A percentile compares a stretch with the other conserved stretches of the same genome.
These are phyloP conservation scores for Rhazya stricta DNA, from an alignment of 257 asterid species.

Conservation along the genomic window DNA sequence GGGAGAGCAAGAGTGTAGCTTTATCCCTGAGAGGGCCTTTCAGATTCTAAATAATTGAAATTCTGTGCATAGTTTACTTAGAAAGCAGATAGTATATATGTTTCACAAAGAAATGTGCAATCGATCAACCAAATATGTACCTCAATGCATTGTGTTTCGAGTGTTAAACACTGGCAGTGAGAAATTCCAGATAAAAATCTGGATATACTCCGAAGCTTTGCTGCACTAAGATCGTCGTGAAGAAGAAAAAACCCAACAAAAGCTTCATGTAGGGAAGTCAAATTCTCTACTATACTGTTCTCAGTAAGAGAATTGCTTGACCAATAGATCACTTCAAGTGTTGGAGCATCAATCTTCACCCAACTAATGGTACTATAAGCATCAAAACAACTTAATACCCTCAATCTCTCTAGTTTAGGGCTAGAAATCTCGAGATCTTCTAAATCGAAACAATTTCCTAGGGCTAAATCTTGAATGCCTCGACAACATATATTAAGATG, in stretches of 20 bases:
- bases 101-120: not conserved
- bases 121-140: constrained; percentile 20
- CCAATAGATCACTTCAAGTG: constrained; percentile 44
- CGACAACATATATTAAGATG: constrained; percentile 51
- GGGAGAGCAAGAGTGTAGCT: too few species aligned
- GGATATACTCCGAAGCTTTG: constrained; percentile 46
- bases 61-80: too few species aligned
- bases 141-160: constrained; percentile 59
- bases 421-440: constrained; percentile 44
- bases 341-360: constrained; percentile 54
- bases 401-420: constrained; percentile 38
- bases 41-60: too few species aligned
- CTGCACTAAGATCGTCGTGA: constrained; percentile 30
- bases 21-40: too few species aligned
- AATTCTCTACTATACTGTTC: constrained; percentile 34
- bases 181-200: constrained; percentile 61
- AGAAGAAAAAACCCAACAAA: constrained; percentile 43
- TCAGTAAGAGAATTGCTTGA: constrained; percentile 51
- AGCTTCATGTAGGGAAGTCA: constrained; percentile 41
- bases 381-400: constrained; percentile 52
- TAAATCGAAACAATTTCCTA: constrained; percentile 50
- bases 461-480: constrained; percentile 36
- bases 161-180: constrained; percentile 43
- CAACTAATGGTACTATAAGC: constrained; percentile 29
- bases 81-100: too few species aligned